Base-by-base conservation (phyloP, 202 grass and related monocot species). In the Panicum hallii region DNA sequence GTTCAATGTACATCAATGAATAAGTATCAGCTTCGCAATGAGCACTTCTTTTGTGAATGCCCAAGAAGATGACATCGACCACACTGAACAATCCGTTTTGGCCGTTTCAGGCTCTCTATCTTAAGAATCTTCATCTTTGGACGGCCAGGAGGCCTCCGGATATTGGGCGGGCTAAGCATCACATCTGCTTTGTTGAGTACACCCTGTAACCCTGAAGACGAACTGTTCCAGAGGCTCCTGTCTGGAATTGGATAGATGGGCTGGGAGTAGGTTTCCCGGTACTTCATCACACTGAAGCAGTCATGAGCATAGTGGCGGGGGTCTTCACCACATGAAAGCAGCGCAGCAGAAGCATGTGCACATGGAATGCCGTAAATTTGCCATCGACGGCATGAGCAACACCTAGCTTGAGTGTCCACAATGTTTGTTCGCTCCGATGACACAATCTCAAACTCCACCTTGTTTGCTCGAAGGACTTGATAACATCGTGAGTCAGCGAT, bases 361-460 rank as follows among this genome's bases (percentile, higher is more conserved):
- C 97, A 97, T 26, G 97, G 97, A 60, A 99, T 89, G 19, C 97
- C 97, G 71, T 97, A 99, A 44, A 94, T 90, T 87, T 99, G 97
- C 97, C 91, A 99, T 60, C 97, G 88, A 46, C 87, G 90, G 46
- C 97, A 99, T 4, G 97, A 94, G 68, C 97, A 99, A 83, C 81
- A 83, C 79, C 93, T 91, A 15, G 79, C 75, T 76, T 99, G 90
- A 65, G 94, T 96, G 88, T 97, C 93, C 66, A 99, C 97, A 78
- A 99, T 99, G 75, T 99, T 99, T 75, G 97, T 99, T 85, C 93
- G 79, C 86, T 99, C 97, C 11, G 91, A 90, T 48, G 97, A 99
- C 58, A 99, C 97, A 2, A 99, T 97, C 82, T 99, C 97, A 90
- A 99, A 99, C 84, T 99, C 97, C 52, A 99, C 97, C 86, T 97